Percentiles rank a stretch among this genome's conserved stretches.
Evolutionary conservation across 2,329 filamentous ascomycete species (phyloP).

Genomic region (Fusarium sp.): DNA sequence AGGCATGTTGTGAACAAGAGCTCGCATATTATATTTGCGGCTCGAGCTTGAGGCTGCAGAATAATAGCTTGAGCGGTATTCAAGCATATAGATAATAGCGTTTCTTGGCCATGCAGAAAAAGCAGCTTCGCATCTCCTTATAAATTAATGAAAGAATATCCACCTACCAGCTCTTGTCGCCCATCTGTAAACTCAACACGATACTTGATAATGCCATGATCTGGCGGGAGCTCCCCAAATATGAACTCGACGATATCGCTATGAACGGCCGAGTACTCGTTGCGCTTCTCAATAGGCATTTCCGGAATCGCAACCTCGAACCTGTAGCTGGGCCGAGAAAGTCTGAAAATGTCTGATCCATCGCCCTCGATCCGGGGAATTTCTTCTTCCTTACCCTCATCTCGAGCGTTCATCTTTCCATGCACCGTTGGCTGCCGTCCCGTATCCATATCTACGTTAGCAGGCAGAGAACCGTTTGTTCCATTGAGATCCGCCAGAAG

Average conservation of each 20-base stretch:
- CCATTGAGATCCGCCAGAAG: conserved; percentile 11
- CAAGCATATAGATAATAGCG: neutral
- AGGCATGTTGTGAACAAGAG: conserved; percentile 14
- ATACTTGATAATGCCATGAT: conserved; percentile 47
- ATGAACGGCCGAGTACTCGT: conserved; percentile 47
- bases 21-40: neutral
- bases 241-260: conserved; percentile 56
- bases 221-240: conserved; percentile 45
- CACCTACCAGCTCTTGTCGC: conserved; percentile 58
- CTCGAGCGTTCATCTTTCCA: neutral
- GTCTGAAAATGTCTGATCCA: neutral
- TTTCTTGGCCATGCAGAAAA: neutral
- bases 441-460: neutral
- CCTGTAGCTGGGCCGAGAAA: neutral
- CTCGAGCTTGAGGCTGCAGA: neutral
- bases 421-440: neutral
- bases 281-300: conserved; percentile 42
- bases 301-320: conserved; percentile 51
- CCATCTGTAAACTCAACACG: conserved; percentile 61
- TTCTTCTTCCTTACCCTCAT: neutral
- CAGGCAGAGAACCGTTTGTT: neutral
- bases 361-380: neutral
- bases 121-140: neutral
- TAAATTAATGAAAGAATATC: neutral
- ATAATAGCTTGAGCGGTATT: conserved; percentile 3